Evolutionary conservation across 768 basidiomycete species (phyloP).

Genomic region (Tricholoma saponaceum): DNA sequence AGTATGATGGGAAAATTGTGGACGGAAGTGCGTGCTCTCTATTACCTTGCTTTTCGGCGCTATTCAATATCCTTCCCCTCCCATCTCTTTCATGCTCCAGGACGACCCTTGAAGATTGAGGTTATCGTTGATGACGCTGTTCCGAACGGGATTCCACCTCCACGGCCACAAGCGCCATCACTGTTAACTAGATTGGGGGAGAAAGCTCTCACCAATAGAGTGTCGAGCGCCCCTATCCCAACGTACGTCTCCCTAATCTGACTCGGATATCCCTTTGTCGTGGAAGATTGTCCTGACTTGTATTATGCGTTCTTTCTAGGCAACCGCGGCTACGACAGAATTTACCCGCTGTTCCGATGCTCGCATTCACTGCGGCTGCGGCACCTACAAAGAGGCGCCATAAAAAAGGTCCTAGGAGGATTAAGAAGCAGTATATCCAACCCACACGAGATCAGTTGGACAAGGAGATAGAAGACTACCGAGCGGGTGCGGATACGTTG

Average conservation of each 20-base stretch:
- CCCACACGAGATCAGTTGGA: conserved; percentile 59
- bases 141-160: conserved; percentile 4
- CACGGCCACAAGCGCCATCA: conserved; percentile 19
- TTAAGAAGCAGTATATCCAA: conserved; percentile 48
- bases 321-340: conserved; percentile 6
- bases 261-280: not conserved
- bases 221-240: conserved; percentile 6
- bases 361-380: conserved; percentile 22
- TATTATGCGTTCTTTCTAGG: not conserved
- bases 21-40: conserved; percentile 51
- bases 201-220: conserved; percentile 3
- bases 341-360: conserved; percentile 5
- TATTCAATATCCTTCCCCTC: not conserved
- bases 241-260: conserved; percentile 15
- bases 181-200: conserved; percentile 27
- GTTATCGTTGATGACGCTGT: conserved; percentile 46
- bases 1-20: conserved; percentile 75
- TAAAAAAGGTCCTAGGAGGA: conserved; percentile 72
- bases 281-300: not conserved
- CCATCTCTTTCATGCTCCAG: conserved; percentile 26
- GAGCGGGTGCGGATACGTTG: conserved; percentile 36
- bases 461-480: conserved; percentile 79
- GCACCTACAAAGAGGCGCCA: conserved; percentile 40
- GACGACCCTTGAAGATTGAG: conserved; percentile 64
- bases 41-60: conserved; percentile 1